Percentiles rank a stretch among this genome's conserved stretches.
phyloP scores from a whole-genome alignment of 208 protist species.

The Acanthamoeba polyphaga region DNA sequence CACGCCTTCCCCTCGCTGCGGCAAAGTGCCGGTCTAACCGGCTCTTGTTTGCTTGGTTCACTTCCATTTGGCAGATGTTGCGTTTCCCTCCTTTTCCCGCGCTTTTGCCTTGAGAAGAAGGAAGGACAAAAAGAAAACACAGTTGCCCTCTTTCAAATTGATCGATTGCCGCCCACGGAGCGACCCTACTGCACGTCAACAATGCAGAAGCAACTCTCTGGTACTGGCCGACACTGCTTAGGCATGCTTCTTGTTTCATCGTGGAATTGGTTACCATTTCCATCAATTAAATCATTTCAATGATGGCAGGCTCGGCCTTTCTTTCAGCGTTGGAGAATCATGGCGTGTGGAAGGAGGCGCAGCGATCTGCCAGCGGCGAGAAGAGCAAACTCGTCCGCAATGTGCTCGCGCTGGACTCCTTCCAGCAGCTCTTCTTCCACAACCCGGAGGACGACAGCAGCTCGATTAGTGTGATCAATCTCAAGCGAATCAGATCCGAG shows the following conservation, averaged over 20 bases:
- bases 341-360: background rate
- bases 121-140: background rate
- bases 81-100: background rate
- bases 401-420: constrained; percentile 4
- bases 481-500: constrained; percentile 11
- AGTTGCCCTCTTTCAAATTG: background rate
- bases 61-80: background rate
- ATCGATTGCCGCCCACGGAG: no score
- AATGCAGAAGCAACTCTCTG: background rate
- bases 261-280: background rate
- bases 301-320: background rate
- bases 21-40: background rate
- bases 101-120: background rate
- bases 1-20: background rate
- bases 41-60: constrained; percentile 19
- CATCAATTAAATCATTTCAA: background rate
- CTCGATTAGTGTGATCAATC: constrained; percentile 25
- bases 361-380: background rate
- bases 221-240: background rate
- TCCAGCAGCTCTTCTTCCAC: constrained; percentile 52
- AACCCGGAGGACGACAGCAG: background rate
- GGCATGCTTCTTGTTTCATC: background rate
- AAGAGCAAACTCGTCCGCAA: background rate
- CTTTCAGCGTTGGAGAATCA: constrained; percentile 21
- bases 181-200: background rate